Base-by-base conservation (phyloP, 495 filamentous ascomycete species). In the Aspergillus diversus region DNA sequence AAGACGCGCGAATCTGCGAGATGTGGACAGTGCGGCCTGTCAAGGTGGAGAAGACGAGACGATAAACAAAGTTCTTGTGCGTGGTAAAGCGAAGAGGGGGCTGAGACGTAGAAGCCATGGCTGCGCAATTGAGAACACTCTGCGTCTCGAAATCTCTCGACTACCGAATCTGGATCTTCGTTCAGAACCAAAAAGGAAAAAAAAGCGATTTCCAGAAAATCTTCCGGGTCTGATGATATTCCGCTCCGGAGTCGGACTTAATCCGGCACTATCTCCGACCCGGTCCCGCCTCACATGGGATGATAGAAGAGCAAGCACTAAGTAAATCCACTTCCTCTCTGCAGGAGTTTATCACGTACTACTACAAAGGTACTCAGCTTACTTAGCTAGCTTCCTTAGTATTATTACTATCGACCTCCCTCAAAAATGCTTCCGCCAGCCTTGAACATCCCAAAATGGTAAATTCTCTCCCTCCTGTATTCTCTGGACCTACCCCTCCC, bases 1-100 rank as follows among this genome's bases (percentile, higher is more conserved):
- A 97, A 42, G 88, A 87, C 34, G 91, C 82, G 61, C 96, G 91
- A 77, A 99, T 98, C 74, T 93, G 88, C 37, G 93, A 94, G 71
- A 99, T 91, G 73, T 93, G 92, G 39, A 99, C 77, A 6, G 94
- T 87, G 31, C 88, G 86, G 63, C 96, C 96, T 33, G 92, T 97
- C 49, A 99, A 86, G 4, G 95, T 97, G 31, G 94, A 83, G 56
- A 99, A 90, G 17, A 97, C 87, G 32, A 98, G 87, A 34, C 96
- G 92, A 56, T 91, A 87, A 37, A 90, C 81, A 56, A 99, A 88
- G 61, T 89, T 86, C 66, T 89, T 88, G 73, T 97, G 92, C 67
- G 89, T 86, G 55, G 89, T 95, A 72, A 98, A 92, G 48, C 81
- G 82, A 60, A 91, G 73, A 7, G 84, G 84, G 11, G 82, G 71